Evolutionary conservation across 345 rosid genomes (phyloP).

Genomic region (Melastoma malabathricum): DNA sequence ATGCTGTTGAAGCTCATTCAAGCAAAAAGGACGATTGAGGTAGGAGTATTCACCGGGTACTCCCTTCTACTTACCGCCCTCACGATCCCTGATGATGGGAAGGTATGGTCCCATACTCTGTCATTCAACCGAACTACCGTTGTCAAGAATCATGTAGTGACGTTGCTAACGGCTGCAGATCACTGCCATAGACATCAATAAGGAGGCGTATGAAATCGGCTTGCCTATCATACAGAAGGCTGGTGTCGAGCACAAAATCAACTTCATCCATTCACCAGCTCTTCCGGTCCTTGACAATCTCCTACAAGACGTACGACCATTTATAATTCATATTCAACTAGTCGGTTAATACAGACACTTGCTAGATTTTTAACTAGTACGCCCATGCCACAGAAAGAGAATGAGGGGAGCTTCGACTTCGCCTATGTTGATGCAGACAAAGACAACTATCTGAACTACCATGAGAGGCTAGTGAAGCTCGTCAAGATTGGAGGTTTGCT

Average conservation of each 20-base stretch:
- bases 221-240: constrained; percentile 25
- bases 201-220: constrained; percentile 25
- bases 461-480: constrained; percentile 26
- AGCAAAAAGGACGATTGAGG: constrained; percentile 51
- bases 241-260: constrained; percentile 27
- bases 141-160: too few species aligned
- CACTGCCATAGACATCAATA: constrained; percentile 19
- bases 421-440: constrained; percentile 48
- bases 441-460: constrained; percentile 25
- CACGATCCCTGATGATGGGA: constrained; percentile 58
- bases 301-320: constrained; percentile 9
- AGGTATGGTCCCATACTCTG: constrained; percentile 12
- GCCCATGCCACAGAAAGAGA: constrained; percentile 9
- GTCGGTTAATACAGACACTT: not conserved
- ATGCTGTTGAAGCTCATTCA: constrained; percentile 42
- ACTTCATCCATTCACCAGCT: constrained; percentile 23
- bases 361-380: not conserved
- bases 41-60: constrained; percentile 77
- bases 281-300: constrained; percentile 21
- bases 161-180: constrained; percentile 2
- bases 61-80: constrained; percentile 84
- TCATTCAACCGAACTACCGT: too few species aligned
- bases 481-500: constrained; percentile 30
- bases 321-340: not conserved
- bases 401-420: constrained; percentile 35